Evolutionary conservation across 257 asterid genomes (phyloP).

Genomic region (Solanum gracilifrons): DNA sequence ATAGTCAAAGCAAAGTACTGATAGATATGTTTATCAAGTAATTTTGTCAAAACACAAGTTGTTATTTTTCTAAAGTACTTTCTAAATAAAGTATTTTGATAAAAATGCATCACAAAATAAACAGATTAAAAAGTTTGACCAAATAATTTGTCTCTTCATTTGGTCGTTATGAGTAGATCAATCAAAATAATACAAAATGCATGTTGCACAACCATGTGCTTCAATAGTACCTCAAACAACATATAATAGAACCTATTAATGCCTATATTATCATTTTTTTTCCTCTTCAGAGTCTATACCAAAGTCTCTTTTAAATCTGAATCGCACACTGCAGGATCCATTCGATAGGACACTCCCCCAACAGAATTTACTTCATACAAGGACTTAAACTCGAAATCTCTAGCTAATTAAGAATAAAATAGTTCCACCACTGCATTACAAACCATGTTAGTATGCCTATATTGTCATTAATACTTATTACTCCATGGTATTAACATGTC

Average conservation of each 20-base stretch:
- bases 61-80: not conserved
- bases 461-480: not conserved
- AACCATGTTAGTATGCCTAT: not conserved
- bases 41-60: not conserved
- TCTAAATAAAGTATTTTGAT: not conserved
- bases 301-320: rapidly evolving
- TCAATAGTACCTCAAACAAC: not conserved
- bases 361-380: not conserved
- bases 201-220: not conserved
- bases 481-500: not conserved
- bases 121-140: not conserved
- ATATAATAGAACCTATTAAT: not conserved
- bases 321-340: rapidly evolving
- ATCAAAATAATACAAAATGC: not conserved
- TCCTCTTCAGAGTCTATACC: rapidly evolving
- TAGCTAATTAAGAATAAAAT: too few species aligned
- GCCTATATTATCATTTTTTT: not conserved
- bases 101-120: not conserved
- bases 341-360: too few species aligned
- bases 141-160: not conserved
- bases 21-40: not conserved
- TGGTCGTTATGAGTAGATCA: not conserved
- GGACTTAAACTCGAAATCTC: rapidly evolving
- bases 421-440: too few species aligned
- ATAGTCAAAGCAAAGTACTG: not conserved